Evolutionary conservation across 306 rosid genomes (phyloP).

Genomic region (Fragaria nilgerrensis): DNA sequence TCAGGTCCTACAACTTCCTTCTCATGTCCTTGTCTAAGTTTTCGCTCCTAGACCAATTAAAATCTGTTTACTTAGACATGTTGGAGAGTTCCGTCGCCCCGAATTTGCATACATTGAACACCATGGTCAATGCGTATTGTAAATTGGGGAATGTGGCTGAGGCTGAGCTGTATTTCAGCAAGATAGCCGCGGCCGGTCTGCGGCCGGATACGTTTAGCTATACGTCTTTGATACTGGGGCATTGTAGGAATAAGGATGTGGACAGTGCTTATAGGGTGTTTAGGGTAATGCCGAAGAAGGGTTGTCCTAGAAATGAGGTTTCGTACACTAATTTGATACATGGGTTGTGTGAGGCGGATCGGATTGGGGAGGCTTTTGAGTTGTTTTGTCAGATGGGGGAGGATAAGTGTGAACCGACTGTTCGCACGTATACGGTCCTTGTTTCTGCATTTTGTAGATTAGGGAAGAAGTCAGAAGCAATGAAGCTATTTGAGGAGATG

Average conservation of each 20-base stretch:
- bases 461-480: neutral
- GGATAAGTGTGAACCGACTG: neutral
- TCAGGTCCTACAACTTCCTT: slow-evolving; percentile 63
- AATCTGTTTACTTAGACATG: slow-evolving; percentile 47
- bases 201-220: neutral
- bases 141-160: slow-evolving; percentile 47
- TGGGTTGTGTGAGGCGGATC: neutral
- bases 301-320: neutral
- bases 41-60: slow-evolving; percentile 33
- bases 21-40: slow-evolving; percentile 52
- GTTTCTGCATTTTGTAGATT: neutral
- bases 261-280: neutral
- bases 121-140: slow-evolving; percentile 66
- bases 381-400: neutral
- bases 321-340: neutral
- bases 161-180: slow-evolving; percentile 30
- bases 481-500: neutral
- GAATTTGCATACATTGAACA: slow-evolving; percentile 49
- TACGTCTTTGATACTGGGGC: neutral
- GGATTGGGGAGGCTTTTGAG: neutral
- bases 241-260: slow-evolving; percentile 3
- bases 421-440: neutral
- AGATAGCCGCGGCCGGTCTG: slow-evolving; percentile 18
- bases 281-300: neutral
- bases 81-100: slow-evolving; percentile 38